Base-by-base conservation (phyloP, 164 flowering plant genomes). In the Nelumbo lutea region DNA sequence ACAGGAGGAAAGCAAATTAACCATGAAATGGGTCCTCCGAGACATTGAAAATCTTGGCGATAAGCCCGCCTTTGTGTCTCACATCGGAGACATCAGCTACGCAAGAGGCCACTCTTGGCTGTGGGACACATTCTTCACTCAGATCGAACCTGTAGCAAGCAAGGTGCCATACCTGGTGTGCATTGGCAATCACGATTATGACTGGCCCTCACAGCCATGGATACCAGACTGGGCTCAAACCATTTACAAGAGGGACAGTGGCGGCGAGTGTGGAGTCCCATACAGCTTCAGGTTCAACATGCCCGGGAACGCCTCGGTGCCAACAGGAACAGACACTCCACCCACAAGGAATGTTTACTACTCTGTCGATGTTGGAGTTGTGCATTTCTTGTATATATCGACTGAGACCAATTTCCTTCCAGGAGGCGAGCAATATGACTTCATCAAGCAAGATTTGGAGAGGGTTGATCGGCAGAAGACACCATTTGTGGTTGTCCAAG, bases 201-300 rank as follows among this genome's bases (percentile, higher is more conserved):
- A 96, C 62, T 96, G 97, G 97, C 99, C 95, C 3, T 66, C 62
- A 38, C 98, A 96, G 81, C 97, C 98, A 3, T 93, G 95, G 98
- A 88, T 75, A 73, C 98, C 97, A 1, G 88, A 86, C 4, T 96
- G 99, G 99, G 65, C 99, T 9, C 5, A 48, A 1, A 4, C 51
- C 0, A 59, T 79, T 9, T 95, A 89, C 64, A 77, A 77, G 5
- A 93, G 45, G 39, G 99, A 93, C 70, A 96, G 98, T 0, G 99
- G 99, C 56, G 99, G 99, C 41, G 99, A 96, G 77, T 96, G 99
- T 70, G 98, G 99, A 52, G 91, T 96, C 39, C 98, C 98, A 48
- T 93, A 96, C 79, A 88, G 96, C 78, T 85, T 88, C 56, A 84
- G 80, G 77, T 93, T 93, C 76, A 80, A 86, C 78, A 96, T 91